Percentiles rank a stretch among this genome's conserved stretches.
Conservation (phyloP, 169 alveolate genomes). For the Eimeria mitis region DNA sequence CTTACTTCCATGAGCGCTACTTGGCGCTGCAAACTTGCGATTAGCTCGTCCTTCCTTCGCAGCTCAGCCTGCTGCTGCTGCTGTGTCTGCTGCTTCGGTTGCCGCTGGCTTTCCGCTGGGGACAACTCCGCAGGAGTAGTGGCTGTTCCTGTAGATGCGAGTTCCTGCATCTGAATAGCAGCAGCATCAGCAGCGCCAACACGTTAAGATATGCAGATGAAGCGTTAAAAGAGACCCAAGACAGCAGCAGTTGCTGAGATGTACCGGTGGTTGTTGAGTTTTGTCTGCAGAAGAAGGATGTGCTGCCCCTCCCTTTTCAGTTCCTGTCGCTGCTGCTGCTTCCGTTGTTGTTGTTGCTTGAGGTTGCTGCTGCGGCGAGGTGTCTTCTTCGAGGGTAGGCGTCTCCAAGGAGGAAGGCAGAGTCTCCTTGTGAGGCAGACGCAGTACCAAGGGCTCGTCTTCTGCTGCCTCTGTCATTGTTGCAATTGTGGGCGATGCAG, state of each 20-base stretch:
- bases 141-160: slow-evolving; percentile 37
- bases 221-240: not conserved
- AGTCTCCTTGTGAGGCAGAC: slow-evolving; percentile 42
- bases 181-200: slow-evolving; percentile 8
- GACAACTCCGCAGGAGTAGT: slow-evolving; percentile 51
- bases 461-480: not conserved
- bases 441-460: slow-evolving; percentile 23
- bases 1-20: slow-evolving; percentile 66
- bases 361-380: not conserved
- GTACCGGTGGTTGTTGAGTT: slow-evolving; percentile 17
- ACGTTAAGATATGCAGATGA: not conserved
- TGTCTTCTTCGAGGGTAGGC: not conserved
- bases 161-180: slow-evolving; percentile 12
- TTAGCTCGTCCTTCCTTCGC: slow-evolving; percentile 41
- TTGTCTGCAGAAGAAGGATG: not conserved
- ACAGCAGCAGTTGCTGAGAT: not conserved
- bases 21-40: slow-evolving; percentile 59
- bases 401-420: slow-evolving; percentile 49
- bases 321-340: not conserved
- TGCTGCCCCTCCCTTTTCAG: slow-evolving; percentile 8
- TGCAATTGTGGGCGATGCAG: not conserved
- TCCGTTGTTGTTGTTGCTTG: not conserved
- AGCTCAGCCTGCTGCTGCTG: slow-evolving; percentile 50
- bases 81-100: slow-evolving; percentile 8
- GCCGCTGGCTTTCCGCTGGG: slow-evolving; percentile 41